A percentile compares a stretch with the other conserved stretches of the same genome.
Conservation (phyloP, 306 rosid genomes). For the Leucaena leucocephala region DNA sequence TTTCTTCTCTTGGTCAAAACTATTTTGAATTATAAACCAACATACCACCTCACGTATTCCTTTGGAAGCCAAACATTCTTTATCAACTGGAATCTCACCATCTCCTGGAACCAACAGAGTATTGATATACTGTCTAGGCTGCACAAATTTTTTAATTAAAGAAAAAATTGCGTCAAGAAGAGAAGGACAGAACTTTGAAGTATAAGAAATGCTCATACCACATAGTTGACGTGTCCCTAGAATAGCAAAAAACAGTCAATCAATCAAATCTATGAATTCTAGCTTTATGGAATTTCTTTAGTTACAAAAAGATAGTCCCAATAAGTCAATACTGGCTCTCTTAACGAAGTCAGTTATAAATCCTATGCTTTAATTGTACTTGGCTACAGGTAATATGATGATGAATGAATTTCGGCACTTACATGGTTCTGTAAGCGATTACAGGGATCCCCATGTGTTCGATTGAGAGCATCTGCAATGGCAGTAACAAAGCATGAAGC, state of each 20-base stretch:
- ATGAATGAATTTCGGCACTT: constrained; percentile 44
- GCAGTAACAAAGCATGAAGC: constrained; percentile 86
- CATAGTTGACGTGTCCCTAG: constrained; percentile 3
- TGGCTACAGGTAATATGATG: constrained; percentile 22
- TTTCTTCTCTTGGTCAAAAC: constrained; percentile 2
- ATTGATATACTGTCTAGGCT: constrained; percentile 74
- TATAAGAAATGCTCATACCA: background rate
- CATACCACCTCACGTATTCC: constrained; percentile 88
- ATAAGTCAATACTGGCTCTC: constrained; percentile 19
- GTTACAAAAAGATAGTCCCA: background rate
- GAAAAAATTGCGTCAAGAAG: background rate
- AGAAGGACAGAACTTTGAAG: background rate
- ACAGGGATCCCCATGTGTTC: constrained; percentile 70
- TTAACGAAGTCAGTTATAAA: background rate
- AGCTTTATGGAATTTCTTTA: constrained; percentile 11
- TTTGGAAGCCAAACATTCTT: constrained; percentile 63
- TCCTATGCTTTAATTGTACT: constrained; percentile 13
- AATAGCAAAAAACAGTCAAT: background rate
- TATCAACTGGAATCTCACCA: constrained; percentile 67
- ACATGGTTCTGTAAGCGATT: constrained; percentile 67
- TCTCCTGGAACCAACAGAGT: constrained; percentile 78
- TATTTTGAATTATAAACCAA: constrained; percentile 28
- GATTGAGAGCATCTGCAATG: constrained; percentile 84
- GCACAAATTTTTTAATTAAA: constrained; percentile 40
- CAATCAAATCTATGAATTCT: background rate